Evolutionary conservation across 192 early-diverging fungal species (phyloP).

Genomic region (Jimgerdemannia lactiflua): DNA sequence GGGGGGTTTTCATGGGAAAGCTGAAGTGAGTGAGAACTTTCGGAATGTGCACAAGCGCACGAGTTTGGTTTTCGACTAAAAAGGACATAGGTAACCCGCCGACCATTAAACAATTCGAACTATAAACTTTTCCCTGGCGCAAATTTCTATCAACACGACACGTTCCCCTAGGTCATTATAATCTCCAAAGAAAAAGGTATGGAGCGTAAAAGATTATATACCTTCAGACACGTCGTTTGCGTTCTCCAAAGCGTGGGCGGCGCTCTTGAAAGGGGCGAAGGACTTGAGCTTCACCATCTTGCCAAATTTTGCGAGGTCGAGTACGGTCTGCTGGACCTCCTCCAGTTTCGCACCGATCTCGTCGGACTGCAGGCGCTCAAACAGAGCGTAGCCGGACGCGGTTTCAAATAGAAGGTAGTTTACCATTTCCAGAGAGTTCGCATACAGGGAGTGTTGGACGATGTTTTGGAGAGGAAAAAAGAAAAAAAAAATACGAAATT

Average conservation of each 20-base stretch:
- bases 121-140: no score
- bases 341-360: slow-evolving; percentile 94
- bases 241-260: slow-evolving; percentile 97
- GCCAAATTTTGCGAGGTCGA: slow-evolving; percentile 87
- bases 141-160: not conserved
- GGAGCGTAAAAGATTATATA: slow-evolving; percentile 13
- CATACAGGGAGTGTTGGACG: no score
- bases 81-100: no score
- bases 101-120: no score
- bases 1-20: not conserved
- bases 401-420: slow-evolving; percentile 89
- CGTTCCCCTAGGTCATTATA: not conserved
- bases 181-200: not conserved
- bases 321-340: slow-evolving; percentile 78
- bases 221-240: slow-evolving; percentile 98
- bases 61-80: no score
- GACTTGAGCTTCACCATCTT: slow-evolving; percentile 91
- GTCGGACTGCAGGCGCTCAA: slow-evolving; percentile 90
- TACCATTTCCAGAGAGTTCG: slow-evolving; percentile 23
- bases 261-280: slow-evolving; percentile 96
- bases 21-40: not conserved
- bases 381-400: slow-evolving; percentile 95
- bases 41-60: no score
- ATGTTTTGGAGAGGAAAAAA: no score
- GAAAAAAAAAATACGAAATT: no score